phyloP scores from a whole-genome alignment of 768 basidiomycete species.

The Tulasnella calospora region DNA sequence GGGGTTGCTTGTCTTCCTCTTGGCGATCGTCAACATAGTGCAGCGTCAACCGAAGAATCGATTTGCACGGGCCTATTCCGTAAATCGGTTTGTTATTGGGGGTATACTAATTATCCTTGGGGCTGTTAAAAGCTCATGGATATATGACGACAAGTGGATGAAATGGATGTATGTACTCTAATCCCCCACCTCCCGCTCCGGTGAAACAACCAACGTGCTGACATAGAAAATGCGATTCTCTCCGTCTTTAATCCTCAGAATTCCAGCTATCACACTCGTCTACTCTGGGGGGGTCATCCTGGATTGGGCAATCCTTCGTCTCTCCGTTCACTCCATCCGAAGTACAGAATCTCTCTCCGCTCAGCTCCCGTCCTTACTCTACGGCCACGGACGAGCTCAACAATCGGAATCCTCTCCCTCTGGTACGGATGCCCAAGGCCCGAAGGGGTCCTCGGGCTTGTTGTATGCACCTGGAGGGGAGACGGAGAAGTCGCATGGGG shows the following conservation, averaged over 20 bases:
- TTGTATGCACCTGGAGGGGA: neutral
- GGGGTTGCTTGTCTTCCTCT: neutral
- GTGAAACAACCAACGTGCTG: neutral
- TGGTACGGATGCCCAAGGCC: neutral
- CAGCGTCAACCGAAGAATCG: neutral
- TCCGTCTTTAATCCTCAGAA: neutral
- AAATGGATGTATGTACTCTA: neutral
- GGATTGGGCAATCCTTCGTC: neutral
- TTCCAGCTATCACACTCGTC: neutral
- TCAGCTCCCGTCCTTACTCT: neutral
- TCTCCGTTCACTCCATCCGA: neutral
- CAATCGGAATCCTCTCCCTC: neutral
- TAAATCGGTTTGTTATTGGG: neutral
- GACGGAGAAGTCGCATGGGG: neutral
- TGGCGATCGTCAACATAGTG: neutral
- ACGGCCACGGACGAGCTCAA: neutral
- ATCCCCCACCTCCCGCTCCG: neutral
- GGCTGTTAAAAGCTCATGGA: neutral
- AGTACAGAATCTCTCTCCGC: neutral
- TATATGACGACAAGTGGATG: neutral
- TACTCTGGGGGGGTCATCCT: neutral
- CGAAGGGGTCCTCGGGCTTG: neutral
- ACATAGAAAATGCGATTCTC: neutral
- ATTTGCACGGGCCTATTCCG: neutral
- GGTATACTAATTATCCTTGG: neutral